Conservation (phyloP, 1,284 basidiomycete genomes). For the Leccinum brunneo-olivaceum region DNA sequence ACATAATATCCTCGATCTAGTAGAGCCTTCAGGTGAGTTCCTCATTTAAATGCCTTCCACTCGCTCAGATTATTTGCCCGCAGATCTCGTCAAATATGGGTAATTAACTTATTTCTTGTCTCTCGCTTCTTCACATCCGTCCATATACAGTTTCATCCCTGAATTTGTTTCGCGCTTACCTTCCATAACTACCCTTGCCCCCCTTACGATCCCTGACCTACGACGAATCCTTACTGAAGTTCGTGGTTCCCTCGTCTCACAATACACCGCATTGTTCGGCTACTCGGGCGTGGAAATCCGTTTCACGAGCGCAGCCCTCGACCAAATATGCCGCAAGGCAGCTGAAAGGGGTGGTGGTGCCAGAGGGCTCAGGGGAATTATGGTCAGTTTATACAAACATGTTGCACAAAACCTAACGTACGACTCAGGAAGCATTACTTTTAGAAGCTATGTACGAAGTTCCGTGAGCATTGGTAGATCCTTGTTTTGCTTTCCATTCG, state of each 20-base stretch:
- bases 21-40: slow-evolving; percentile 57
- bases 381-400: slow-evolving; percentile 46
- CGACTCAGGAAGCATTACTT: slow-evolving; percentile 63
- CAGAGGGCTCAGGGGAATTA: slow-evolving; percentile 79
- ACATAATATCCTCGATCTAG: slow-evolving; percentile 51
- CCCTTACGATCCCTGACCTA: slow-evolving; percentile 70
- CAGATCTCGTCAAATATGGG: slow-evolving; percentile 85
- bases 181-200: slow-evolving; percentile 76
- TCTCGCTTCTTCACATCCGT: slow-evolving; percentile 7
- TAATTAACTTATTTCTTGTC: slow-evolving; percentile 26
- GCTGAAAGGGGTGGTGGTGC: slow-evolving; percentile 82
- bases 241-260: slow-evolving; percentile 82
- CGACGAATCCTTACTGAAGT: slow-evolving; percentile 90
- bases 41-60: slow-evolving; percentile 1
- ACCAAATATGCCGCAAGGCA: slow-evolving; percentile 76
- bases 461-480: slow-evolving; percentile 56
- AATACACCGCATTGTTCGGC: slow-evolving; percentile 79
- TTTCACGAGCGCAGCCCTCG: slow-evolving; percentile 69
- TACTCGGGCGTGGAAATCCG: slow-evolving; percentile 77
- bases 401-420: neutral
- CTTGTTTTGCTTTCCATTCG: neutral
- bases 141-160: slow-evolving; percentile 69
- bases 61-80: neutral
- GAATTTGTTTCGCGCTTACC: slow-evolving; percentile 92
- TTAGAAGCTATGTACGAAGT: slow-evolving; percentile 89